Base-by-base conservation (phyloP, 139 green algal genomes). In the Trebouxia sp. region DNA sequence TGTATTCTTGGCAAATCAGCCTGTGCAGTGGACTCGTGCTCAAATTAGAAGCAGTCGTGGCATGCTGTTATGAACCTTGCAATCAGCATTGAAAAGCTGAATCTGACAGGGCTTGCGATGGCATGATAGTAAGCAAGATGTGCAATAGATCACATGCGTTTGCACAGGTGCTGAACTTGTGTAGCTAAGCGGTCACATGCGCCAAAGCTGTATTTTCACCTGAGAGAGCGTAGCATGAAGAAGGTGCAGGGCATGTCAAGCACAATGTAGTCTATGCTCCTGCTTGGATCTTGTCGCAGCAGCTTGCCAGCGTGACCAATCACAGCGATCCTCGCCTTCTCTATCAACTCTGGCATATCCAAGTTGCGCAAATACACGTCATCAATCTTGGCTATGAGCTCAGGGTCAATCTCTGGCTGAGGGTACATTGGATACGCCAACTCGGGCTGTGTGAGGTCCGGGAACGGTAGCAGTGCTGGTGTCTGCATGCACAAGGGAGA, bases 231-330 rank as follows among this genome's bases (percentile, higher is more conserved):
- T 80, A 94, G 79, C 62, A 82, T 83, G 56, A 93, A 88, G 85
- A 94, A 94, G 51, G 89, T 88, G 80, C 89, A 93, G 17, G 90
- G 90, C 83, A 94, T 66, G 85, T 94, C 89, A 35, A 94, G 80
- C 12, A 92, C 85, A 1, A 94, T 65, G 48, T 85, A 83, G 30
- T 85, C 75, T 26, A 87, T 81, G 7, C 58, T 50, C 10, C 74
- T 55, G 22, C 78, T 76, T 9, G 81, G 78, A 48, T 89, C 84
- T 38, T 83, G 80, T 30, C 48, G 77, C 37, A 88, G 43, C 24
- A 86, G 39, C 30, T 65, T 43, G 35, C 76, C 70, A 8, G 85
- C 83, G 48, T 83, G 77, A 15, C 75, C 41, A 48, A 83, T 69
- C 8, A 76, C 82, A 22, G 85, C 76, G 37, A 70, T 78, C 26